phyloP scores from a whole-genome alignment of 148 eudicot genomes.

The Euryodendron excelsum region DNA sequence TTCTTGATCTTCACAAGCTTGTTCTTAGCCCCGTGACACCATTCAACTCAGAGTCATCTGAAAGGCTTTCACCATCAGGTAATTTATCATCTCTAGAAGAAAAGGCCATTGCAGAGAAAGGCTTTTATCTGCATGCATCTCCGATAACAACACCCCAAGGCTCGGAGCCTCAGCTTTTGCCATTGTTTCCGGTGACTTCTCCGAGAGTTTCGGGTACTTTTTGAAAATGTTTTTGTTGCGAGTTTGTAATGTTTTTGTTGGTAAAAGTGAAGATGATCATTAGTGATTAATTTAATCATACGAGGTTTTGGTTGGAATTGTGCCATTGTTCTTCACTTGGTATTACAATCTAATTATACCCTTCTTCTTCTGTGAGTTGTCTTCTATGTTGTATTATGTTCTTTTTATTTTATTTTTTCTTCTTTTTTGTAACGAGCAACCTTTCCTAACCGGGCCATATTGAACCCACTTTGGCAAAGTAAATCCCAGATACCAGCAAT shows the following conservation, averaged over 20 bases:
- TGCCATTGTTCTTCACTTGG: background rate
- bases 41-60: background rate
- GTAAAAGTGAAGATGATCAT: background rate
- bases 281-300: background rate
- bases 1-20: conserved; percentile 6
- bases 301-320: background rate
- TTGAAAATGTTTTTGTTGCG: background rate
- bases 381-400: background rate
- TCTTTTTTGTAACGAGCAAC: too few species aligned
- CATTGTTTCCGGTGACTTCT: conserved; percentile 20
- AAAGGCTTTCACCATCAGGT: background rate
- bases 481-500: too few species aligned
- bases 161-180: conserved; percentile 14
- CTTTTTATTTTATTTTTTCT: too few species aligned
- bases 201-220: conserved; percentile 8
- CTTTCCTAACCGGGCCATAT: too few species aligned
- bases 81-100: conserved; percentile 9
- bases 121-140: conserved; percentile 13
- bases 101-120: conserved; percentile 7
- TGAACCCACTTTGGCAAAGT: too few species aligned
- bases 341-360: background rate
- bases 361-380: background rate
- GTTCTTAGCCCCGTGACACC: background rate
- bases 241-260: background rate
- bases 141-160: background rate